These are phyloP conservation scores for Glebionis coronaria DNA, from an alignment of 129 eudicot genomes.

Conservation along the genomic window DNA sequence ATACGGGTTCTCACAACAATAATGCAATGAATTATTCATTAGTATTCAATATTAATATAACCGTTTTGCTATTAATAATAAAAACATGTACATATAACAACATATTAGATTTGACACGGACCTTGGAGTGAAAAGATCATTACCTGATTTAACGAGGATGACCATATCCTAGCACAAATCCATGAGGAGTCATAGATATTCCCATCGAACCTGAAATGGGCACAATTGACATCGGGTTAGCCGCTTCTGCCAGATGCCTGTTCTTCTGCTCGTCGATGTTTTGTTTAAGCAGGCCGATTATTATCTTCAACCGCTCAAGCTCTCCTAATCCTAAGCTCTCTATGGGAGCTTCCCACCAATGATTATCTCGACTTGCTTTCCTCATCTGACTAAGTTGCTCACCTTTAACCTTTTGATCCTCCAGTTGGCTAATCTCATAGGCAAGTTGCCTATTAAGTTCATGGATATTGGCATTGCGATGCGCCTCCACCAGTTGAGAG, in stretches of 20 bases:
- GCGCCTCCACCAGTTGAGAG: constrained; percentile 40
- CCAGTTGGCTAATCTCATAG: constrained; percentile 25
- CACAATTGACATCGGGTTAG: constrained; percentile 3
- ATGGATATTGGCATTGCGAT: constrained; percentile 38
- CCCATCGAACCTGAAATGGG: constrained; percentile 12
- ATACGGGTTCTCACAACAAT: neutral
- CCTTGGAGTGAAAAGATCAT: too few species aligned
- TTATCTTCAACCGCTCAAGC: neutral
- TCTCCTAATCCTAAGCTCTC: constrained; percentile 24
- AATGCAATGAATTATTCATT: neutral
- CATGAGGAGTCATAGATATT: constrained; percentile 46
- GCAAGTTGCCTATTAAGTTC: constrained; percentile 48
- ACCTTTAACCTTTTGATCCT: constrained; percentile 37
- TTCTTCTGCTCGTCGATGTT: constrained; percentile 21
- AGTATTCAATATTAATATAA: neutral
- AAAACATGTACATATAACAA: too few species aligned
- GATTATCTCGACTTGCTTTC: constrained; percentile 29
- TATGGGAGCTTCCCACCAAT: constrained; percentile 66
- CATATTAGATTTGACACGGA: too few species aligned
- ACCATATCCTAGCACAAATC: constrained; percentile 37
- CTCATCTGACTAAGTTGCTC: constrained; percentile 36
- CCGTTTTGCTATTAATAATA: neutral
- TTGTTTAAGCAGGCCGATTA: neutral
- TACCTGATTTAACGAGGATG: constrained; percentile 28
- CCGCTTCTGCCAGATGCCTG: constrained; percentile 20